phyloP scores from a whole-genome alignment of 768 basidiomycete genomes.

The Glaciozyma martinii region DNA sequence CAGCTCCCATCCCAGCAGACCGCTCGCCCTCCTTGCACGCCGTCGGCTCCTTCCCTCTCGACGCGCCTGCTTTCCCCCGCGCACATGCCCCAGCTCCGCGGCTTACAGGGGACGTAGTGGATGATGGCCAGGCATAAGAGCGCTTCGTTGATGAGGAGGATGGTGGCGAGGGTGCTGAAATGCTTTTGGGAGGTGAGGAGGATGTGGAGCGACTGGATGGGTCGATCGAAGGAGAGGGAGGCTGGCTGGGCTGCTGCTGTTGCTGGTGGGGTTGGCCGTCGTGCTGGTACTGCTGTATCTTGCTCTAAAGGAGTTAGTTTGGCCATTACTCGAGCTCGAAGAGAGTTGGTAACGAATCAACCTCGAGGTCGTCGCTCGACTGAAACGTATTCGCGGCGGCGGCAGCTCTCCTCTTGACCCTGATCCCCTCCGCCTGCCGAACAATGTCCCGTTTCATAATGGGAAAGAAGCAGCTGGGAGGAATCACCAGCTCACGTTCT shows the following conservation, averaged over 20 bases:
- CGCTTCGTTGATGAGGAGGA: conserved; percentile 66
- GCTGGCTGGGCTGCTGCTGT: too few relatives aligned
- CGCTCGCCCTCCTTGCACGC: background rate
- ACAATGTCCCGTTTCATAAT: too few relatives aligned
- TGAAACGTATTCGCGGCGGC: too few relatives aligned
- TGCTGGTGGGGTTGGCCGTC: too few relatives aligned
- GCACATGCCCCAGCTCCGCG: background rate
- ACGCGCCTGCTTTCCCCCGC: background rate
- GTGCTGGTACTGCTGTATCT: background rate
- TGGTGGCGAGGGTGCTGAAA: conserved; percentile 58
- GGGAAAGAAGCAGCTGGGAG: too few relatives aligned
- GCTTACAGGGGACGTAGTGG: conserved; percentile 64
- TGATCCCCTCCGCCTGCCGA: too few relatives aligned
- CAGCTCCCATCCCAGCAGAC: background rate
- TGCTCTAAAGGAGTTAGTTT: too few relatives aligned
- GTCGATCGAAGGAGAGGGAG: background rate
- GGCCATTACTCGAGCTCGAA: too few relatives aligned
- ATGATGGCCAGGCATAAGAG: conserved; percentile 47
- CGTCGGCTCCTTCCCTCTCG: background rate
- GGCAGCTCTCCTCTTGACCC: too few relatives aligned
- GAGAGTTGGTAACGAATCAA: too few relatives aligned
- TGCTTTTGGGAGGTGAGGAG: conserved; percentile 30
- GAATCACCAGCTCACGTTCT: too few relatives aligned
- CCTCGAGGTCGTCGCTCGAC: too few relatives aligned
- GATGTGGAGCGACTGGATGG: background rate